phyloP scores from a whole-genome alignment of 139 green algal genomes.

The Picocystis salinarum region DNA sequence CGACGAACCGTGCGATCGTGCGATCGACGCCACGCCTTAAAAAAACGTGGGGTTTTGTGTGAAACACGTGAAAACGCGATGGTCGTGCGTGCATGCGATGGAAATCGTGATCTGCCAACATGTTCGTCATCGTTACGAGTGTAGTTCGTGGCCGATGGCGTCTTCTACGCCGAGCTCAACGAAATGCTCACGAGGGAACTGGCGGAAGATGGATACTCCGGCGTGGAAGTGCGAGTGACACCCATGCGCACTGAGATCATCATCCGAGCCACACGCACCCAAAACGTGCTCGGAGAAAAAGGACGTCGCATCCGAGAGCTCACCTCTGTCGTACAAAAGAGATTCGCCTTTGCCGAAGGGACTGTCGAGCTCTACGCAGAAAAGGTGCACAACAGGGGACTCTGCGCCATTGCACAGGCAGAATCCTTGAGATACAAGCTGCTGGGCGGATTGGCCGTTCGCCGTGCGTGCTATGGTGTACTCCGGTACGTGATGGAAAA shows the following conservation, averaged over 20 bases:
- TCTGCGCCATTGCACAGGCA: constrained; percentile 94
- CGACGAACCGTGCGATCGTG: too few relatives aligned
- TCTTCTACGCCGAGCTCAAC: constrained; percentile 99
- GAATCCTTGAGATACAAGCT: constrained; percentile 99
- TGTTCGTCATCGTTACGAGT: too few relatives aligned
- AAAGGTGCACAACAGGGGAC: constrained; percentile 91
- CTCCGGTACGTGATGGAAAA: constrained; percentile 98
- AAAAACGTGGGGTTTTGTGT: too few relatives aligned
- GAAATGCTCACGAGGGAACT: constrained; percentile 93
- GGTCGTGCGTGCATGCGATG: too few relatives aligned
- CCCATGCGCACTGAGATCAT: constrained; percentile 98
- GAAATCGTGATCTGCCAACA: too few relatives aligned
- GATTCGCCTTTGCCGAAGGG: constrained; percentile 89
- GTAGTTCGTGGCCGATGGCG: constrained; percentile 95
- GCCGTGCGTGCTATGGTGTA: constrained; percentile 95
- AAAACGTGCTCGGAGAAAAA: constrained; percentile 97
- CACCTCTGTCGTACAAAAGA: constrained; percentile 95
- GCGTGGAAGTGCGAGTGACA: constrained; percentile 94
- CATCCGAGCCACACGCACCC: constrained; percentile 92
- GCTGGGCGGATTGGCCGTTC: constrained; percentile 88
- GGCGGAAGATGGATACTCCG: constrained; percentile 91
- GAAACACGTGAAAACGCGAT: too few relatives aligned
- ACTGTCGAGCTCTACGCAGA: constrained; percentile 97
- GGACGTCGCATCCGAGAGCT: constrained; percentile 94
- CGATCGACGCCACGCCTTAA: too few relatives aligned